A percentile compares a stretch with the other conserved stretches of the same genome.
These are phyloP conservation scores for Cercospora berteroae DNA, from an alignment of 2,329 filamentous ascomycete genomes.

Conservation along the genomic window DNA sequence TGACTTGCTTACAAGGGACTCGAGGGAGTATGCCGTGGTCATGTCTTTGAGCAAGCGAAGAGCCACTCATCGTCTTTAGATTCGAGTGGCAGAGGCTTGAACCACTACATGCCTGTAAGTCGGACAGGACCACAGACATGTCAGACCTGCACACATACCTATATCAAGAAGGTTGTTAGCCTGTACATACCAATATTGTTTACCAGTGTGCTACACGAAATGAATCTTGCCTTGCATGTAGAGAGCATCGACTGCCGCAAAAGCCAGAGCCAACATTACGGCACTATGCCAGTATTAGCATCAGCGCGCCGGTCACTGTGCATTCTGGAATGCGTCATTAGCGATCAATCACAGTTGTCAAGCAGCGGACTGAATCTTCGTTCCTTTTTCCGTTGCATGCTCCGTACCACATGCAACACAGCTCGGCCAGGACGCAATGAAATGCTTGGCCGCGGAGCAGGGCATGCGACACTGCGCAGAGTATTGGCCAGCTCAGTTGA, in stretches of 20 bases:
- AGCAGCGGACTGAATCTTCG: neutral
- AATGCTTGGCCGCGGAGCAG: neutral
- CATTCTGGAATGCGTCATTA: neutral
- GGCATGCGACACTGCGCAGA: neutral
- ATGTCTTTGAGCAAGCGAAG: neutral
- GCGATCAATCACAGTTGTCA: neutral
- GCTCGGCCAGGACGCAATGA: neutral
- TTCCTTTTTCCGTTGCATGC: neutral
- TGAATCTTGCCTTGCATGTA: neutral
- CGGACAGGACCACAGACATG: neutral
- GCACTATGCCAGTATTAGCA: neutral
- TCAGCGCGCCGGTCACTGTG: neutral
- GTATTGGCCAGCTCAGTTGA: neutral
- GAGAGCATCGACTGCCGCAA: neutral
- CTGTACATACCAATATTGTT: neutral
- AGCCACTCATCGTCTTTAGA: neutral
- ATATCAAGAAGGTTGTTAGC: neutral
- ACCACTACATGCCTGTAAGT: neutral
- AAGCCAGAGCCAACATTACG: neutral
- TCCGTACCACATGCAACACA: neutral
- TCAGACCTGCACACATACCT: neutral
- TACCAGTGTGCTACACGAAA: neutral
- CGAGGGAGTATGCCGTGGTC: neutral
- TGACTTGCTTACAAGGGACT: neutral
- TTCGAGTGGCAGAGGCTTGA: neutral